These are phyloP conservation scores for Geranium rotundifolium DNA, from an alignment of 345 rosid species.

Conservation along the genomic window DNA sequence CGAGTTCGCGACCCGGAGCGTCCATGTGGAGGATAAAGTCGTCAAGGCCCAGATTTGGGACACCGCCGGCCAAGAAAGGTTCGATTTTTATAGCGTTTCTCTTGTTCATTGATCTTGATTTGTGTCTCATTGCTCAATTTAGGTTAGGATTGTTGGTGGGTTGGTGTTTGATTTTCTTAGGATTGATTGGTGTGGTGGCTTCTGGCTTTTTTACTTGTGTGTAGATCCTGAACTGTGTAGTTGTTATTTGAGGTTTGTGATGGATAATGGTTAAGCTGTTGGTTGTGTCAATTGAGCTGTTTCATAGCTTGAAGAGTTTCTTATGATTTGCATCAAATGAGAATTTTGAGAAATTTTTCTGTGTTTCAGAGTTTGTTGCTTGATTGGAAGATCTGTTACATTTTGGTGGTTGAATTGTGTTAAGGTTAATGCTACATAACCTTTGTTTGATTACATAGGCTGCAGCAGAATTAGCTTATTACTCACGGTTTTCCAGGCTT, in stretches of 20 bases:
- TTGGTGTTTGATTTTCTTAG: not conserved
- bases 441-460: too few relatives aligned
- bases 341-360: too few relatives aligned
- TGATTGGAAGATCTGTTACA: not conserved
- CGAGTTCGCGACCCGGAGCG: constrained; percentile 34
- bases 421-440: too few relatives aligned
- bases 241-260: not conserved
- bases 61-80: too few relatives aligned
- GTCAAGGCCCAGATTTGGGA: constrained; percentile 41
- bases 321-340: too few relatives aligned
- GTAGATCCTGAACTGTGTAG: not conserved
- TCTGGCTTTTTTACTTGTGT: too few relatives aligned
- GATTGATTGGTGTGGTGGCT: too few relatives aligned
- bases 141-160: not conserved
- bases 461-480: too few relatives aligned
- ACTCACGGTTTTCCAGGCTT: too few relatives aligned
- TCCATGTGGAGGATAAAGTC: constrained; percentile 28
- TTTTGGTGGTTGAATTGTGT: too few relatives aligned
- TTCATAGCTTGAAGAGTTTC: too few relatives aligned
- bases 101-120: not conserved
- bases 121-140: not conserved
- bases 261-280: not conserved
- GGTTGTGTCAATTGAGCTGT: too few relatives aligned
- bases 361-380: not conserved
- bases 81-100: constrained; percentile 9